Base-by-base conservation (phyloP, 2,329 filamentous ascomycete genomes). In the Camptophora hylomeconis region DNA sequence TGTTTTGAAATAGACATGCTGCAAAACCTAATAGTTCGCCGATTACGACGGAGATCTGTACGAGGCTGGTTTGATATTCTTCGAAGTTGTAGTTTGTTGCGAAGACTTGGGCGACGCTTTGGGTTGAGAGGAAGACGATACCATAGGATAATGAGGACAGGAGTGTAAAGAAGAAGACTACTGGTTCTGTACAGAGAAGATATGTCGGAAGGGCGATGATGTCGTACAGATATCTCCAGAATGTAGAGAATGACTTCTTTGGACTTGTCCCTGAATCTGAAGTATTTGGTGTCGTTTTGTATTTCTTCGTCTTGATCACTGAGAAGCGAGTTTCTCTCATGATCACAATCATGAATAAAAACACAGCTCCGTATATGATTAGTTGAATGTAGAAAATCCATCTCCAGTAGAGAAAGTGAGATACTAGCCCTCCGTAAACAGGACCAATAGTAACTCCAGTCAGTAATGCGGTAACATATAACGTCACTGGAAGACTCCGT, bases 31-130 rank as follows among this genome's bases (percentile, higher is more conserved):
- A 24, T 2, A 56, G 19, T 33, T 64, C 60, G 9, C 63, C 63
- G 5, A 63, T 44, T 3, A 63, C 55, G 7, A 65, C 46, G 2
- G 61, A 56, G 10, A 35, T 45, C 37, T 65, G 61, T 0, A 64
- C 50, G 16, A 60, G 51, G n/a, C 60, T 60, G 7, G 56, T 57
- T 16, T 51, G 49, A 61, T 28, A 63, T 54, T 38, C 59, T 51
- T 7, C 53, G 79, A 78, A 83, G 60, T 72, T 72, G 66, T 83
- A 83, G 49, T 83, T 69, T 4, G 76, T 77, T 26, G 77, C 75
- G 45, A 83, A 84, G 24, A 79, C 73, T 57, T 83, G 78, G 57
- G 83, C 53, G 22, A 61, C 54, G 17, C 55, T 61, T 33, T 66
- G 62, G 0, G 61, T 65, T 45, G 62, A 65, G 37, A 65, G 52